Evolutionary conservation across 805 yeast species (phyloP), one percentile per base, ranked within the genome.

Genomic region (Ogataea nitratoaversa): DNA sequence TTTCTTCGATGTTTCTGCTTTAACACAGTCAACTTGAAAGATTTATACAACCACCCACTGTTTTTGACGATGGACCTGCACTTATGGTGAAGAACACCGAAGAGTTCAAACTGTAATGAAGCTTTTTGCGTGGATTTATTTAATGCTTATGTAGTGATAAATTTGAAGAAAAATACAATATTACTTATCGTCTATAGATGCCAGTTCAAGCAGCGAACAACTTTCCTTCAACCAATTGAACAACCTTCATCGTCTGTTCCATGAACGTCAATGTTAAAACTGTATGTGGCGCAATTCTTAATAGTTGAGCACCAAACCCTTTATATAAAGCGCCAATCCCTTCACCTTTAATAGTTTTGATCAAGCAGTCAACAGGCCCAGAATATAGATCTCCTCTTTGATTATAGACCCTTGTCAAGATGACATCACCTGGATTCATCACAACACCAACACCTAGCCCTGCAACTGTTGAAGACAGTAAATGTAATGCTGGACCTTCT

Each of bases 381-480:
- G 68, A 72, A 66, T 93, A 93, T 38, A 84, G 74, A 55, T 85
- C 74, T 36, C 95, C 96, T 63, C 82, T 85, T 62, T 93, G 98
- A 65, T 93, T 93, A 66, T 91, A 93, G 61, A 93, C 83, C 68
- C 99, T 78, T 1, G 99, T 93, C 65, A 93, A 70, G 38, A 93
- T 75, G 33, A 93, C 98, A 63, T 93, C 99, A 78, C 96, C 89
- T 13, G 99, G 98, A 61, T 90, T 93, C 97, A 93, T 91, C 24
- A 87, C 95, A 17, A 90, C 70, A 37, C 95, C 90, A 24, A 93
- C 98, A 52, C 96, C 96, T 30, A 89, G 60, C 33, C 99, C 99
- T 7, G 96, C 82, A 47, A 74, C 66, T 1, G 90, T 78, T 32
- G 89, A 78, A 1, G 96, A 78, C 9, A 74, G 56, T 46, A 91